phyloP scores from a whole-genome alignment of 345 rosid species.

The Arabidopsis arenosa region DNA sequence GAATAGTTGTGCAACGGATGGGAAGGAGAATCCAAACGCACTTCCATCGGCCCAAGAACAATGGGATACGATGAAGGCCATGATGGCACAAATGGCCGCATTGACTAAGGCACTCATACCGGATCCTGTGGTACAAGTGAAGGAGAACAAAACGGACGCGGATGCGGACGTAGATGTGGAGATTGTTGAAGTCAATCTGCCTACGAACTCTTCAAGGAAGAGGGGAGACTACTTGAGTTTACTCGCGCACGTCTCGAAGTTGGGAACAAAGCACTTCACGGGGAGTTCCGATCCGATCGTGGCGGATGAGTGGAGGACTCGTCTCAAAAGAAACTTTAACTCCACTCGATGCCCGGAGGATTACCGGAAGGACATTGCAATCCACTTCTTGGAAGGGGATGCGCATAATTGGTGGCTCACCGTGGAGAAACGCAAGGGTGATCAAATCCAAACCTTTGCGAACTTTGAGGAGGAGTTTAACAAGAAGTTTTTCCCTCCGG shows the following conservation, averaged over 20 bases:
- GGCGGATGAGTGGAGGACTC: background rate
- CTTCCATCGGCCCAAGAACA: no score
- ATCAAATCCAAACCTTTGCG: background rate
- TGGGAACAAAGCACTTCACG: no score
- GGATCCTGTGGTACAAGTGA: background rate
- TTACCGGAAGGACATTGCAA: background rate
- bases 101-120: background rate
- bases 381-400: background rate
- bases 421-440: background rate
- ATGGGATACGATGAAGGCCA: no score
- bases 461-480: background rate
- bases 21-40: no score
- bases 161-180: no score
- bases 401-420: background rate
- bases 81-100: no score
- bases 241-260: no score
- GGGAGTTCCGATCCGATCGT: background rate
- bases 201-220: no score
- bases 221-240: no score
- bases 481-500: background rate
- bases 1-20: no score
- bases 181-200: no score
- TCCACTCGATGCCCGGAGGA: background rate
- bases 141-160: no score
- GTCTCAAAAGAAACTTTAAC: background rate